phyloP scores from a whole-genome alignment of 257 asterid species.

The Thymus quinquecostatus region DNA sequence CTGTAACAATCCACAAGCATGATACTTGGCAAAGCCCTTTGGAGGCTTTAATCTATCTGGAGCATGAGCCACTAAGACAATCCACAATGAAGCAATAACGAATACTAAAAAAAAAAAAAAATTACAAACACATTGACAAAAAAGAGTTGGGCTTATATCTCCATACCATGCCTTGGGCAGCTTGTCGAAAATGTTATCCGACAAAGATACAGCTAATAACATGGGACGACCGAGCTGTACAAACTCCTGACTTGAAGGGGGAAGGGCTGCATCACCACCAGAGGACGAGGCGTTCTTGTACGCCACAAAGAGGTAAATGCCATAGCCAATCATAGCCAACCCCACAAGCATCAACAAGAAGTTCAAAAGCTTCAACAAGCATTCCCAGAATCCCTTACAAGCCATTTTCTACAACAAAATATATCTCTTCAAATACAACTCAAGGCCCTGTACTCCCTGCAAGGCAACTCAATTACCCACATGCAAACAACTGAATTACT shows the following conservation, averaged over 20 bases:
- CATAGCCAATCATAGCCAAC: constrained; percentile 85
- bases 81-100: background rate
- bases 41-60: constrained; percentile 5
- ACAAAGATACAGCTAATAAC: constrained; percentile 74
- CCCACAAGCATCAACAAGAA: constrained; percentile 76
- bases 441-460: constrained; percentile 30
- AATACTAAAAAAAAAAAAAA: background rate
- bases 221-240: constrained; percentile 88
- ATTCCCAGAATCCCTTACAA: constrained; percentile 84
- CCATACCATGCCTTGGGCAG: constrained; percentile 94
- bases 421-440: constrained; percentile 6
- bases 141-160: background rate
- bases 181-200: constrained; percentile 72
- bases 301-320: constrained; percentile 80
- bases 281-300: constrained; percentile 53
- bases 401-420: constrained; percentile 54
- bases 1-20: background rate
- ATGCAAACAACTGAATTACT: background rate
- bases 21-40: constrained; percentile 12
- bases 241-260: constrained; percentile 55
- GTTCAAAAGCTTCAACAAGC: constrained; percentile 82
- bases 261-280: constrained; percentile 47
- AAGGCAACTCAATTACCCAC: constrained; percentile 13
- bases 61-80: background rate
- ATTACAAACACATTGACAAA: background rate